phyloP scores from a whole-genome alignment of 148 eudicot species.

The Cornus florida region DNA sequence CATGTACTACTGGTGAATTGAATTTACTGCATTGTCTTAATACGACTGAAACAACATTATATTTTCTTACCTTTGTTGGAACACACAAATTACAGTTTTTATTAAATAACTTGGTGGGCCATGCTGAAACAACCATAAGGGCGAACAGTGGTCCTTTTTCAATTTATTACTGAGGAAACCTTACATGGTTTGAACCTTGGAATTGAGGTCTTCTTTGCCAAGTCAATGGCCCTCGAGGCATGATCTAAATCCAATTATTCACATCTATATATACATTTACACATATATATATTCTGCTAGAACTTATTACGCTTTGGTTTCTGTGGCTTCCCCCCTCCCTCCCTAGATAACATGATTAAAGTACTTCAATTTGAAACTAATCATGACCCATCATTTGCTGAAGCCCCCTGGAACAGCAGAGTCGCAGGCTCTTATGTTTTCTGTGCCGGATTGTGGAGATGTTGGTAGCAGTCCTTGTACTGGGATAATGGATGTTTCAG shows the following conservation, averaged over 20 bases:
- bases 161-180: not conserved
- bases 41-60: not conserved
- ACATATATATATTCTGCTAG: no score
- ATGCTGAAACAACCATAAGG: not conserved
- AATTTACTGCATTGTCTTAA: not conserved
- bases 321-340: not conserved
- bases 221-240: not conserved
- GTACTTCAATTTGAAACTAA: constrained; percentile 18
- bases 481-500: constrained; percentile 69
- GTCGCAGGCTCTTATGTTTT: constrained; percentile 59
- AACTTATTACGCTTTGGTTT: not conserved
- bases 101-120: not conserved
- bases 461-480: constrained; percentile 64
- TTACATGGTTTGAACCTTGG: not conserved
- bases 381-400: constrained; percentile 36
- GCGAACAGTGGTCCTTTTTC: not conserved
- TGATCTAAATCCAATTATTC: not conserved
- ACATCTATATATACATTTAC: not conserved
- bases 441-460: constrained; percentile 72
- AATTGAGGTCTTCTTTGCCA: not conserved
- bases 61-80: not conserved
- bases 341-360: not conserved
- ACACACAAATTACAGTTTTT: not conserved
- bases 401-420: constrained; percentile 99
- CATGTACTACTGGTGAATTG: not conserved